These are phyloP conservation scores for Trypanosoma lewisi DNA, from an alignment of 208 protist genomes.

Conservation along the genomic window DNA sequence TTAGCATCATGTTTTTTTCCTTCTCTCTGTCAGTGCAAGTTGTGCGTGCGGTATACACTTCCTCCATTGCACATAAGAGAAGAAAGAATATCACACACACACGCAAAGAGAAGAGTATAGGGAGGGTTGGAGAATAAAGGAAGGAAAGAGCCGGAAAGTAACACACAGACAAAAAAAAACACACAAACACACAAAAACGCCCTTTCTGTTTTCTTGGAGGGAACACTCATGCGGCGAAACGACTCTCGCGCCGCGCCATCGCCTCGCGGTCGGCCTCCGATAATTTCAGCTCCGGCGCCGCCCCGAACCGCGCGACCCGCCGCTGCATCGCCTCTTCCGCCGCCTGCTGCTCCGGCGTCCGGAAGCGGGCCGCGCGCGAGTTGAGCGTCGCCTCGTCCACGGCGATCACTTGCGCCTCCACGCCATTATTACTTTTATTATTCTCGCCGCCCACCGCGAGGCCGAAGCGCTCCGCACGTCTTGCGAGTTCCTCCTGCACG, in stretches of 20 bases:
- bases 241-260: conserved; percentile 42
- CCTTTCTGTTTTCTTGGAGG: neutral
- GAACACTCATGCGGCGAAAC: conserved; percentile 36
- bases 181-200: neutral
- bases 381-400: conserved; percentile 65
- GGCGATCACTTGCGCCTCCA: conserved; percentile 14
- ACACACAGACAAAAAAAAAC: conserved; percentile 11
- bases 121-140: no score
- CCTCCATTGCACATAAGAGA: no score
- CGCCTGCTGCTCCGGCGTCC: conserved; percentile 13
- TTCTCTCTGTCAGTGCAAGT: no score
- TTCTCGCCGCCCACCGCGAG: conserved; percentile 19
- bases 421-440: neutral
- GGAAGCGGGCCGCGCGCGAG: conserved; percentile 64
- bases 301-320: conserved; percentile 31
- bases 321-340: conserved; percentile 26
- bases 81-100: no score
- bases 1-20: no score
- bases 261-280: conserved; percentile 45
- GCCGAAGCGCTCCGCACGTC: conserved; percentile 77
- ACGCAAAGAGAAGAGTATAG: no score
- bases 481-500: conserved; percentile 60
- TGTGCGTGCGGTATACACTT: no score
- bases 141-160: neutral
- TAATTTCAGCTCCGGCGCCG: conserved; percentile 21